A percentile compares a stretch with the other conserved stretches of the same genome.
These are phyloP conservation scores for Solanum lycopersicoides DNA, from an alignment of 257 asterid species.

Conservation along the genomic window DNA sequence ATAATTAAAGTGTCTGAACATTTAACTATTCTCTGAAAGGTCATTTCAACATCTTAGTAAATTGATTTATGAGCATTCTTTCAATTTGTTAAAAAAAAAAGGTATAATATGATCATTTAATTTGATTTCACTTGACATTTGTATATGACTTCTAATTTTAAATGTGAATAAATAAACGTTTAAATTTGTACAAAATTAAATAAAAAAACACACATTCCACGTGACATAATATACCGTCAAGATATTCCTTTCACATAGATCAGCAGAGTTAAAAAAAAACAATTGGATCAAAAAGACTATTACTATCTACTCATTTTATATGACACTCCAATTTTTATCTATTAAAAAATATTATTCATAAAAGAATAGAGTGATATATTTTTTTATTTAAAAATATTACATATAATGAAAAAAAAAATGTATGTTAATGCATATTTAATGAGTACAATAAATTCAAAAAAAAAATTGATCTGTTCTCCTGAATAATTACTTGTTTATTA, in stretches of 20 bases:
- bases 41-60: not conserved
- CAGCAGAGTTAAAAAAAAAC: not conserved
- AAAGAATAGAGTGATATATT: not conserved
- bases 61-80: not conserved
- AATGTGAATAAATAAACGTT: rapidly evolving
- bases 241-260: not conserved
- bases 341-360: no score
- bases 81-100: no score
- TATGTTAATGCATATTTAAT: not conserved
- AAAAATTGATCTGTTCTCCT: not conserved
- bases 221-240: not conserved
- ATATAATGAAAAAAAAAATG: no score
- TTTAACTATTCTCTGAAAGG: not conserved
- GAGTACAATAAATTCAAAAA: not conserved
- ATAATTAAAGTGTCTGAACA: not conserved
- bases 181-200: no score
- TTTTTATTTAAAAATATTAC: no score
- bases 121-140: no score
- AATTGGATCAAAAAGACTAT: not conserved
- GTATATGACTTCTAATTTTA: no score
- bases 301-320: not conserved
- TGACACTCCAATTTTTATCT: not conserved
- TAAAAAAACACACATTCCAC: no score
- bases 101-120: no score
- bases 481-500: not conserved